These are phyloP conservation scores for Heritiera fomes DNA, from an alignment of 345 rosid species.

Conservation along the genomic window DNA sequence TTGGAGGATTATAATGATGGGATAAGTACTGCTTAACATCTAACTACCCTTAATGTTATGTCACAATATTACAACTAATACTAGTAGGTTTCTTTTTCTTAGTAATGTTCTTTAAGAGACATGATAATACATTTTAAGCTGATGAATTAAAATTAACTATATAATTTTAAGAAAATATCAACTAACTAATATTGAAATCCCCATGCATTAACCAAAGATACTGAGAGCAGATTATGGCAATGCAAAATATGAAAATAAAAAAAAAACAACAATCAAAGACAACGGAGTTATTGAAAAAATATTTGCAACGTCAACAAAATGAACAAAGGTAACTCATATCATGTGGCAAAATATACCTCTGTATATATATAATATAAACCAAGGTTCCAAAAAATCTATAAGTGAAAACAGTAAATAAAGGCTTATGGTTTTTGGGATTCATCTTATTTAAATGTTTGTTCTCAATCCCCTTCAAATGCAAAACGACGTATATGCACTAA, in stretches of 20 bases:
- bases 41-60: too few relatives aligned
- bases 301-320: neutral
- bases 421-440: neutral
- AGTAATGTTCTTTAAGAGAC: neutral
- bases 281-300: neutral
- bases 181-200: neutral
- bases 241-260: neutral
- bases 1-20: neutral
- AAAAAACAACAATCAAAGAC: neutral
- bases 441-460: slow-evolving; percentile 16
- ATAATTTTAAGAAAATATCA: neutral
- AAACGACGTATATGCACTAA: slow-evolving; percentile 23
- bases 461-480: neutral
- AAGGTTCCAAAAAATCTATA: neutral
- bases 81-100: neutral
- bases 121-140: neutral
- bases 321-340: neutral
- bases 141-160: neutral
- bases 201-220: neutral
- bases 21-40: neutral
- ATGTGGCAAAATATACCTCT: slow-evolving; percentile 5
- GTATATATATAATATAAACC: slow-evolving; percentile 21
- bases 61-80: neutral
- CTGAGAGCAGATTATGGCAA: neutral
- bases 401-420: slow-evolving; percentile 13